phyloP scores from a whole-genome alignment of 441 rosid species.

The Erysimum cheiri region DNA sequence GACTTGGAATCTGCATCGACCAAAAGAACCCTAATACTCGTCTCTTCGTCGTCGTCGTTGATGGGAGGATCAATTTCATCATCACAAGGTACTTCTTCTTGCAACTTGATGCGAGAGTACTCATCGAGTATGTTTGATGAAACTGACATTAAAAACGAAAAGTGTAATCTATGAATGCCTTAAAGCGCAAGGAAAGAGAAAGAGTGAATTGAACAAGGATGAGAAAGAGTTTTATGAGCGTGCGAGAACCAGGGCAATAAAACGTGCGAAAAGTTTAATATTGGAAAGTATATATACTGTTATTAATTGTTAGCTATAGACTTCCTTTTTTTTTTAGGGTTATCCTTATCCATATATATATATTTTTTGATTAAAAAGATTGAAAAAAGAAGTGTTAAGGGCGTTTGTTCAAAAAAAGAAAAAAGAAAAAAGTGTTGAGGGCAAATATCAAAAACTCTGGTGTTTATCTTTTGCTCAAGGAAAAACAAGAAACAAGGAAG shows the following conservation, averaged over 20 bases:
- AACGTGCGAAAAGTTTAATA: conserved; percentile 15
- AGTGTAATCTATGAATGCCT: conserved; percentile 14
- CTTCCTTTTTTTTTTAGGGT: background rate
- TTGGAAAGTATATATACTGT: conserved; percentile 35
- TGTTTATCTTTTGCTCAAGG: background rate
- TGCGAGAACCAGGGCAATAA: conserved; percentile 17
- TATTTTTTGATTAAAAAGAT: background rate
- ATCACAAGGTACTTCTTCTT: conserved; percentile 1
- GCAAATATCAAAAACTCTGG: background rate
- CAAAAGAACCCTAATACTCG: conserved; percentile 29
- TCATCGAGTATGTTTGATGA: conserved; percentile 5
- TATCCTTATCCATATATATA: no score
- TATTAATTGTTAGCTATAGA: conserved; percentile 23
- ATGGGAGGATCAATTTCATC: conserved; percentile 11
- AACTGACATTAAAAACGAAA: conserved; percentile 22
- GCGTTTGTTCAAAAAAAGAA: background rate
- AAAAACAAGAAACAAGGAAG: background rate
- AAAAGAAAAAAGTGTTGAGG: background rate
- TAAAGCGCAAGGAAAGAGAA: conserved; percentile 21
- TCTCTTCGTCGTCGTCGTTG: conserved; percentile 16
- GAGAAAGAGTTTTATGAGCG: conserved; percentile 19
- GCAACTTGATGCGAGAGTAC: conserved; percentile 3
- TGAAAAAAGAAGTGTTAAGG: background rate
- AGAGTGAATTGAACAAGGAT: conserved; percentile 28
- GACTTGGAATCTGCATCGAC: conserved; percentile 39